Evolutionary conservation across 768 basidiomycete genomes (phyloP), one percentile per base, ranked within the genome.

Genomic region (Serpula lacrymans): DNA sequence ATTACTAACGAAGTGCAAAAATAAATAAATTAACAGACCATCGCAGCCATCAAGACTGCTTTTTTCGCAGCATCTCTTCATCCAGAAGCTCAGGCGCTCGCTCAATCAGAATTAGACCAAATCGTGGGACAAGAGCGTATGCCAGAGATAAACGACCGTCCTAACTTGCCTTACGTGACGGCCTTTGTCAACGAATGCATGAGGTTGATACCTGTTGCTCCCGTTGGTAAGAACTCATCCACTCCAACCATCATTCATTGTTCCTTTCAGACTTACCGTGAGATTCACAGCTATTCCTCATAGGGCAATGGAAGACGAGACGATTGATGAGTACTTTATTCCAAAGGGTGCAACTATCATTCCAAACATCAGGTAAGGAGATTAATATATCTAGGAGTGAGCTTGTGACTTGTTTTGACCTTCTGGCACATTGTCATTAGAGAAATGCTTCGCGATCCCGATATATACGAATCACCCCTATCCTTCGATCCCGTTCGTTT

Each of bases 51-150:
- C 14, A 35, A 14, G 14, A 35, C 34, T 6, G 34, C 22, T 6
- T 35, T 35, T 13, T 22, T 35, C n/a, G n/a, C n/a, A n/a, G n/a
- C n/a, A n/a, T n/a, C n/a, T n/a, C 37, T 39, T 12, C 8, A 46
- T 16, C 45, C 36, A 13, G 44, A 45, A 16, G 38, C 26, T 9
- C 44, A 45, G 24, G 12, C 6, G 10, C 17, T n/a, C 11, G 44
- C 44, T 9, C 47, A 46, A 20, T 12, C 16, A 18, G 47, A 48
- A 27, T 35, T 54, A 13, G 53, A 54, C 36, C 5, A 20, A 16
- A 34, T 53, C 21, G 39, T 52, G 12, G 48, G 48, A 20, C 9
- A 23, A 9, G 46, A 42, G 24, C 16, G 49, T 13, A 30, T 55
- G 25, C 53, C 53, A n/a, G n/a, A n/a, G n/a, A n/a, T n/a, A n/a